A percentile compares a stretch with the other conserved stretches of the same genome.
phyloP scores from a whole-genome alignment of 768 basidiomycete genomes.

The Amanita pseudoporphyria region DNA sequence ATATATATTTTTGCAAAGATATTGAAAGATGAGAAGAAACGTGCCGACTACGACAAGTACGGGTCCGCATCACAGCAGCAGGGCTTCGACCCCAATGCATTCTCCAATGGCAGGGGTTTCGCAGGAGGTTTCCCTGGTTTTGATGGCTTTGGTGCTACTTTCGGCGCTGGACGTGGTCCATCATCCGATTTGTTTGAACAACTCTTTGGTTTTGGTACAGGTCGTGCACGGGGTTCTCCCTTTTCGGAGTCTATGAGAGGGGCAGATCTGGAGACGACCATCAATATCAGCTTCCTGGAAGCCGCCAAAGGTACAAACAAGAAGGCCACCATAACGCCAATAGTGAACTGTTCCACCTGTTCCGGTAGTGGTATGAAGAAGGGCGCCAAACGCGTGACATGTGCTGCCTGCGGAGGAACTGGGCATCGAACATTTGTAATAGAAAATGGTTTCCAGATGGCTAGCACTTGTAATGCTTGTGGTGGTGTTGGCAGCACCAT shows the following conservation, averaged over 20 bases:
- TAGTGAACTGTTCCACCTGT: slow-evolving; percentile 79
- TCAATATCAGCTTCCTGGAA: slow-evolving; percentile 83
- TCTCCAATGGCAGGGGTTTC: slow-evolving; percentile 37
- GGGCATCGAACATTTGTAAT: slow-evolving; percentile 87
- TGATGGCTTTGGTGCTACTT: slow-evolving; percentile 55
- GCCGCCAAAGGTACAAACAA: slow-evolving; percentile 85
- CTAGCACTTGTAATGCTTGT: slow-evolving; percentile 80
- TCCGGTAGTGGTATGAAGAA: slow-evolving; percentile 79
- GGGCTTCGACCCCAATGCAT: slow-evolving; percentile 89
- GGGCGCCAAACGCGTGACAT: slow-evolving; percentile 75
- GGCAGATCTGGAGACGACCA: slow-evolving; percentile 69
- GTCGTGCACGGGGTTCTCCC: slow-evolving; percentile 33
- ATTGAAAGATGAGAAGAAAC: slow-evolving; percentile 91
- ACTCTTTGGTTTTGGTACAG: slow-evolving; percentile 63
- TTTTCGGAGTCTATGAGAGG: slow-evolving; percentile 45
- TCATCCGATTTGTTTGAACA: slow-evolving; percentile 74
- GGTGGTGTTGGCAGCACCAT: slow-evolving; percentile 73
- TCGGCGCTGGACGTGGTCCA: slow-evolving; percentile 34
- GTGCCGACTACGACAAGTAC: slow-evolving; percentile 84
- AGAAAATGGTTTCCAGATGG: slow-evolving; percentile 94
- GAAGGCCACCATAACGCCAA: slow-evolving; percentile 67
- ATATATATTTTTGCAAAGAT: slow-evolving; percentile 38
- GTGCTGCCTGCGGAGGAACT: slow-evolving; percentile 73
- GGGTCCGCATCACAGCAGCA: slow-evolving; percentile 88
- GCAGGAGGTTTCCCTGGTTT: slow-evolving; percentile 54